Conservation (phyloP, 768 basidiomycete genomes). For the Suillus brevipes region DNA sequence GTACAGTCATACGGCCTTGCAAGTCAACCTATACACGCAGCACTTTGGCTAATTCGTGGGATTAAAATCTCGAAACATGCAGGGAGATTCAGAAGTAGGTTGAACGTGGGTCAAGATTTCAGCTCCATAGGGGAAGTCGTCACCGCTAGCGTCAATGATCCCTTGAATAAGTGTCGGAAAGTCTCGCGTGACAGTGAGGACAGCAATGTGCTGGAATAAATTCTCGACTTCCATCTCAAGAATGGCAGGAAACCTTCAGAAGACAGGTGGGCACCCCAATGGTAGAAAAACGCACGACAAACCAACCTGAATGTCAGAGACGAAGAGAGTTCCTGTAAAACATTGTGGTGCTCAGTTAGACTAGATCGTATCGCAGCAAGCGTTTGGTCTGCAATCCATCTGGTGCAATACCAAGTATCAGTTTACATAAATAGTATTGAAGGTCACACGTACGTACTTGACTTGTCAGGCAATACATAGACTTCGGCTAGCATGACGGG, state of each 20-base stretch:
- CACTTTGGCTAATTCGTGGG: neutral
- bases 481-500: constrained; percentile 34
- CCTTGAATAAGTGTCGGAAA: constrained; percentile 7
- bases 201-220: constrained; percentile 8
- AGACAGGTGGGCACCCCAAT: neutral
- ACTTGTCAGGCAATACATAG: constrained; percentile 27
- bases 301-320: constrained; percentile 24
- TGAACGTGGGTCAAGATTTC: constrained; percentile 3
- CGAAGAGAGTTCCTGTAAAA: constrained; percentile 27
- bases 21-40: neutral
- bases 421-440: too few relatives aligned
- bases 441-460: too few relatives aligned
- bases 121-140: constrained; percentile 10
- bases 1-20: neutral
- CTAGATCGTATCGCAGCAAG: constrained; percentile 16
- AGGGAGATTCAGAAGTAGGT: too few relatives aligned
- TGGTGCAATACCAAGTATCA: neutral
- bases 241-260: neutral
- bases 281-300: too few relatives aligned
- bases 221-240: constrained; percentile 6
- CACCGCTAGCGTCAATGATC: constrained; percentile 2
- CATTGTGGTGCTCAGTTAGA: constrained; percentile 21
- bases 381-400: constrained; percentile 15
- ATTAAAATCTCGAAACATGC: too few relatives aligned
- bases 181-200: neutral